Conservation (phyloP, 1,139 yeast species). For the Lodderomyces jiufengensis region DNA sequence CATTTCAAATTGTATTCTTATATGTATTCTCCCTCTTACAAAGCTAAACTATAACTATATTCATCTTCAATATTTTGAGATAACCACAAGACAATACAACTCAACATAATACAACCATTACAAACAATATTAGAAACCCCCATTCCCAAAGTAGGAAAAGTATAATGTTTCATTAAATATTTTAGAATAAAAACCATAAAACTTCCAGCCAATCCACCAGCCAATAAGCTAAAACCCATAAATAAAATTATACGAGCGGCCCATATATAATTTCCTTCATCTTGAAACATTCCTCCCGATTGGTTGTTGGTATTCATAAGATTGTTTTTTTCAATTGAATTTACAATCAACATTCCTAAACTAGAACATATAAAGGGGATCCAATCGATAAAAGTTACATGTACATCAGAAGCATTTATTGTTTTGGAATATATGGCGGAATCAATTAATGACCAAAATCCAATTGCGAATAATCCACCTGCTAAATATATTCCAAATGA, state of each 20-base stretch:
- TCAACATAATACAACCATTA: slow-evolving; percentile 75
- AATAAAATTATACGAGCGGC: slow-evolving; percentile 88
- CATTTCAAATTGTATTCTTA: too few relatives aligned
- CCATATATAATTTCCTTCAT: slow-evolving; percentile 68
- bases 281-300: slow-evolving; percentile 52
- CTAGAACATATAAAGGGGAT: slow-evolving; percentile 87
- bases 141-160: slow-evolving; percentile 90
- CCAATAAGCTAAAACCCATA: slow-evolving; percentile 85
- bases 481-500: slow-evolving; percentile 71
- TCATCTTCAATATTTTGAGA: slow-evolving; percentile 95
- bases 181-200: slow-evolving; percentile 83
- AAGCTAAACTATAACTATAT: slow-evolving; percentile 84
- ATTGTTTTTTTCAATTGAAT: slow-evolving; percentile 83
- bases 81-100: slow-evolving; percentile 86
- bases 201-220: slow-evolving; percentile 93
- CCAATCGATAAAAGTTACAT: slow-evolving; percentile 93
- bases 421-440: slow-evolving; percentile 83
- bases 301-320: slow-evolving; percentile 45
- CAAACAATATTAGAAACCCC: slow-evolving; percentile 86
- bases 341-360: slow-evolving; percentile 87
- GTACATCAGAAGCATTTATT: slow-evolving; percentile 80
- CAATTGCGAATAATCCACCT: slow-evolving; percentile 80
- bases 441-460: slow-evolving; percentile 87
- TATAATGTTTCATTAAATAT: slow-evolving; percentile 72
- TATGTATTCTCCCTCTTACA: slow-evolving; percentile 37